Base-by-base conservation (phyloP, 169 alveolate species). In the Cryptosporidium sp. region DNA sequence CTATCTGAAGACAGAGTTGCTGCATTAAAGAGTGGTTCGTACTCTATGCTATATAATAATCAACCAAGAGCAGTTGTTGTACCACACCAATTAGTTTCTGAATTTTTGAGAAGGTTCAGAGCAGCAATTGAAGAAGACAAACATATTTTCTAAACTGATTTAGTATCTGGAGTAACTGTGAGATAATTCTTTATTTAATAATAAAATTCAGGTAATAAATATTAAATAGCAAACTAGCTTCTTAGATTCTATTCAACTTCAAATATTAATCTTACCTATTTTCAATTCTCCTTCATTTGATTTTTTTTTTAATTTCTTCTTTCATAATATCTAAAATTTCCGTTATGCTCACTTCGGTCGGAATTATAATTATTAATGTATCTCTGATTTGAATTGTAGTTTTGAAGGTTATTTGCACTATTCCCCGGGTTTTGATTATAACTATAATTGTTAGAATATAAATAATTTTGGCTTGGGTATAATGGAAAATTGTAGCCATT, bases 51-150 rank as follows among this genome's bases (percentile, higher is more conserved):
- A n/a, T 80, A 80, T 12, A 67, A 80, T 23, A 80, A 80, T 62
- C 89, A 80, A 29, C 89, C 89, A 35, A 33, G 75, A 45, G 89
- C 89, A 37, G 73, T 80, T 37, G 89, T 80, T 21, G 75, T 80
- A 39, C 89, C 89, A n/a, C 75, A 80, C n/a, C 89, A 80, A 29
- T 26, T 80, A 39, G 89, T 80, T 62, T 80, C 80, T 61, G 89
- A 80, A 48, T 80, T 80, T 48, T 35, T 80, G 60, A 80, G 89
- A 62, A 37, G 89, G 8, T 80, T 80, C 26, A 80, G 89, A 42
- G 89, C 89, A 21, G 89, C 89, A 37, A 80, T 80, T 80, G 89
- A 80, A 61, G 89, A 80, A 67, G 89, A 80, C 26, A 80, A 80
- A 65, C 89, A 80, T 61, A 80, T 80, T 65, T 73, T 73, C 39